Evolutionary conservation across 108 stramenopile species (phyloP).

Genomic region (Bacterosira constricta): DNA sequence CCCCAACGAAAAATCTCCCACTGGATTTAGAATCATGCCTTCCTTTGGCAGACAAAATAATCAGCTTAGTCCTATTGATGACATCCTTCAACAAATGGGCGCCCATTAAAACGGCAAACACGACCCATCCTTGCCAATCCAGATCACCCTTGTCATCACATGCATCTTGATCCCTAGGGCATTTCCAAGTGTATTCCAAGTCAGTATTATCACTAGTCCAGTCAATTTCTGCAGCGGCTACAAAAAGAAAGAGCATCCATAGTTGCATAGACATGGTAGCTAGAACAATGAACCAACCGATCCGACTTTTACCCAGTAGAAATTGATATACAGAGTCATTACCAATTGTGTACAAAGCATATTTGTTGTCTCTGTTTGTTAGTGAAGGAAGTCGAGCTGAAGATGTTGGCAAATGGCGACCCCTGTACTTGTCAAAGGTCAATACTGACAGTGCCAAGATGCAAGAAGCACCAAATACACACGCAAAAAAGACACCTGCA

Average conservation of each 20-base stretch:
- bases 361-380: background rate
- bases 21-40: background rate
- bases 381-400: background rate
- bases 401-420: background rate
- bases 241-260: constrained; percentile 7
- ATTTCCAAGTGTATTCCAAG: constrained; percentile 20
- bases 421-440: background rate
- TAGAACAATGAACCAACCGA: constrained; percentile 1
- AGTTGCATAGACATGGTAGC: constrained; percentile 5
- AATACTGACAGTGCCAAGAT: background rate
- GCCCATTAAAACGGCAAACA: constrained; percentile 8
- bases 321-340: constrained; percentile 11
- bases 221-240: constrained; percentile 9
- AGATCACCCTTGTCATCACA: constrained; percentile 14
- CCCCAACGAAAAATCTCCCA: constrained; percentile 1
- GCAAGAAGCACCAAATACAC: background rate
- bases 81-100: constrained; percentile 14
- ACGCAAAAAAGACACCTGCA: background rate
- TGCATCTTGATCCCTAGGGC: constrained; percentile 9
- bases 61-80: constrained; percentile 8
- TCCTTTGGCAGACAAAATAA: background rate
- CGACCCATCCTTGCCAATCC: constrained; percentile 7
- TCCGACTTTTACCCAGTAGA: constrained; percentile 6
- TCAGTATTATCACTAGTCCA: constrained; percentile 17
- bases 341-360: constrained; percentile 6